A percentile compares a stretch with the other conserved stretches of the same genome.
phyloP scores from a whole-genome alignment of 2,329 filamentous ascomycete species.

The Ascochyta clinopodiicola region DNA sequence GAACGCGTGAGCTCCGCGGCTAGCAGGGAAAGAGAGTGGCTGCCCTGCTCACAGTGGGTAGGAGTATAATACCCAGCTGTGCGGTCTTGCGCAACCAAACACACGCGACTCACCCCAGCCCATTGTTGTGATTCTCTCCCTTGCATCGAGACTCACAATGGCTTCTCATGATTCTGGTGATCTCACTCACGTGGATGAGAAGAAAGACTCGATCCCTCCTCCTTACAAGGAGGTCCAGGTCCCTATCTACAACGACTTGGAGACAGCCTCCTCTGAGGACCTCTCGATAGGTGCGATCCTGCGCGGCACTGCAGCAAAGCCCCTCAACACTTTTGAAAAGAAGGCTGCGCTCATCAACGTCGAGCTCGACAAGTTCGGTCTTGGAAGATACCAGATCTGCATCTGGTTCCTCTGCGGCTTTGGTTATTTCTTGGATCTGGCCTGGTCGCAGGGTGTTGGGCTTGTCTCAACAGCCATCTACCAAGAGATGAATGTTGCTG shows the following conservation, averaged over 20 bases:
- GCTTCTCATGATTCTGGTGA: constrained; percentile 5
- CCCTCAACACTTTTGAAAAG: constrained; percentile 37
- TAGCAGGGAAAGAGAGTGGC: constrained; percentile 7
- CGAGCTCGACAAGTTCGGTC: constrained; percentile 40
- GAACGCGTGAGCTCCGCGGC: constrained; percentile 8
- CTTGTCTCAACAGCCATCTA: constrained; percentile 36
- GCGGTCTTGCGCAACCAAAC: constrained; percentile 12
- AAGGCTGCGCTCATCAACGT: constrained; percentile 41
- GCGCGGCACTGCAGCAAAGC: constrained; percentile 34
- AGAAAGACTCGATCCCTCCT: neutral
- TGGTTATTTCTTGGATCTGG: constrained; percentile 41
- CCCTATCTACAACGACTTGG: constrained; percentile 38
- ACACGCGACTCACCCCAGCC: constrained; percentile 5
- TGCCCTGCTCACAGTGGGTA: constrained; percentile 5
- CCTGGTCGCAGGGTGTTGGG: constrained; percentile 40
- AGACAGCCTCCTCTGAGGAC: constrained; percentile 29
- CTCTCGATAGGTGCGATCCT: constrained; percentile 36
- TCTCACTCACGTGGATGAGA: constrained; percentile 13
- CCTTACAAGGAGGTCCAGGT: constrained; percentile 24
- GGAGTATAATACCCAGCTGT: constrained; percentile 16
- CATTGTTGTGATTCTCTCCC: constrained; percentile 14
- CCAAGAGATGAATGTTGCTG: constrained; percentile 38
- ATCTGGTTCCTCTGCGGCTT: constrained; percentile 44
- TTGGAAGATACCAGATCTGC: constrained; percentile 39
- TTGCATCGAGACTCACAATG: constrained; percentile 13